Evolutionary conservation across 352 stramenopile genomes (phyloP), one percentile per base, ranked within the genome.

Genomic region (Pythium oligandrum): DNA sequence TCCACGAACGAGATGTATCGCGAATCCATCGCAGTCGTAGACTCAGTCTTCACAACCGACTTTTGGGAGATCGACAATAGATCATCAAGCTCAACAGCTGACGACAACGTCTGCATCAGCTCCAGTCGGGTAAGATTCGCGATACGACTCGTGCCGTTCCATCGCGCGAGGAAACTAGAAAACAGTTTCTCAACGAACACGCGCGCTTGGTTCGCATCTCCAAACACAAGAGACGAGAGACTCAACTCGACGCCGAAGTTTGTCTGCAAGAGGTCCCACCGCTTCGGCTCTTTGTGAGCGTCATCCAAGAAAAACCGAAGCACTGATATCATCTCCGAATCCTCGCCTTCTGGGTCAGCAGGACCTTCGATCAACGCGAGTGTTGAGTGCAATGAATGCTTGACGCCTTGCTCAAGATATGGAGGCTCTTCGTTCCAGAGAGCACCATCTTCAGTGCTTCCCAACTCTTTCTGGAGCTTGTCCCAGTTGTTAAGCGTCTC

Each of bases 401-500:
- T 68, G 6, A 90, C 54, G 6, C 73, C 78, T 70, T 89, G 77
- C 44, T 88, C 73, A 17, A 83, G 42, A 56, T 89, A 93, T 6
- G 83, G 80, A 1, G 82, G 68, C 3, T 68, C 53, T 49, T 87
- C 68, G 33, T 72, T 61, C 78, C 78, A 93, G 30, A 90, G 44
- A 51, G 71, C 17, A 6, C 54, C 40, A 5, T 60, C 55, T 4
- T 51, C 43, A 36, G 59, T 50, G 30, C 47, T 17, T 0, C 48
- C 17, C 9, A 91, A 59, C 38, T 88, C 83, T 10, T 57, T 48
- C 7, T 71, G 57, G 4, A 93, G 59, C 33, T 76, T 61, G 11
- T 84, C 69, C 83, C 83, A 93, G 43, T 74, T 73, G 51, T 91
- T 91, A 5, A 93, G 57, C 26, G 50, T 71, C 40, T 86, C 80